A percentile compares a stretch with the other conserved stretches of the same genome.
Evolutionary conservation across 2,329 filamentous ascomycete species (phyloP).

Genomic region (Epichloe coenophiala): DNA sequence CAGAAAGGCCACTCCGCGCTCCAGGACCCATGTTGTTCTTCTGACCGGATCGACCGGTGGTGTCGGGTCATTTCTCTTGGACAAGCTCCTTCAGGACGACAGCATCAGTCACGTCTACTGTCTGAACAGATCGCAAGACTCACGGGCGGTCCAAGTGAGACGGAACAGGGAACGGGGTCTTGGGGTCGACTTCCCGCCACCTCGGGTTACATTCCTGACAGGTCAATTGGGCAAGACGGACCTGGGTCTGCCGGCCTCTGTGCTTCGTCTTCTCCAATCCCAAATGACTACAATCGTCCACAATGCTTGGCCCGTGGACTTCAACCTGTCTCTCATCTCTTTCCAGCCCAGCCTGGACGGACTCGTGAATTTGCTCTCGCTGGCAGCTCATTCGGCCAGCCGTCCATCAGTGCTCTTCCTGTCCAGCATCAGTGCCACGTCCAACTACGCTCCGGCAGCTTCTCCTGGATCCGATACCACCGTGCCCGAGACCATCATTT

Average conservation of each 20-base stretch:
- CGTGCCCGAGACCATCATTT: slow-evolving; percentile 2
- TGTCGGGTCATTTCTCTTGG: slow-evolving; percentile 6
- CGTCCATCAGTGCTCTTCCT: slow-evolving; percentile 3
- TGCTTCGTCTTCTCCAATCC: background rate
- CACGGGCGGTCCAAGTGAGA: background rate
- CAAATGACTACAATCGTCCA: slow-evolving; percentile 3
- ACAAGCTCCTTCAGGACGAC: slow-evolving; percentile 1
- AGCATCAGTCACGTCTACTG: background rate
- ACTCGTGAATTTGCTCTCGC: slow-evolving; percentile 2
- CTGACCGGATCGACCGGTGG: slow-evolving; percentile 6
- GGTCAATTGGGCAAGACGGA: background rate
- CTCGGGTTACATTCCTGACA: slow-evolving; percentile 3
- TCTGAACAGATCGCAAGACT: slow-evolving; percentile 4
- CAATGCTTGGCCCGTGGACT: slow-evolving; percentile 7
- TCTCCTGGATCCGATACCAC: too few species aligned
- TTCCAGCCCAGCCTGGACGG: slow-evolving; percentile 3
- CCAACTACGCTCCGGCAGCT: background rate
- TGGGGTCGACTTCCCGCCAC: background rate
- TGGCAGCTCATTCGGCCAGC: background rate
- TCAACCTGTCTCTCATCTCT: slow-evolving; percentile 1
- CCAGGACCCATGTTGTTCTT: background rate
- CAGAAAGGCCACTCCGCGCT: background rate
- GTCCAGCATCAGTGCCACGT: slow-evolving; percentile 4
- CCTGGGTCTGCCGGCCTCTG: background rate
- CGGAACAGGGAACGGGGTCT: slow-evolving; percentile 1